A percentile compares a stretch with the other conserved stretches of the same genome.
Evolutionary conservation across 345 rosid species (phyloP).

Genomic region (Zanthoxylum bungeanum): DNA sequence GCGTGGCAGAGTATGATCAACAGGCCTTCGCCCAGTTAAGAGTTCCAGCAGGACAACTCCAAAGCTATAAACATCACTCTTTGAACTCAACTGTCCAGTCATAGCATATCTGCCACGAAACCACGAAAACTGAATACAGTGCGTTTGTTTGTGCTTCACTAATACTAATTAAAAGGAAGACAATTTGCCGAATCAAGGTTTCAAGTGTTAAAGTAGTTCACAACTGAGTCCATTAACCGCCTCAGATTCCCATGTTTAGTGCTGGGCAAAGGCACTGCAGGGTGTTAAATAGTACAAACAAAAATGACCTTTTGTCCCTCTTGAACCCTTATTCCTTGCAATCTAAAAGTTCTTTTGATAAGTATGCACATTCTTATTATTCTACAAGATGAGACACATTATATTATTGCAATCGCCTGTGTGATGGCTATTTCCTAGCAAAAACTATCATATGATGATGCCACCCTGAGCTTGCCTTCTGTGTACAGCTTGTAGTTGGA

Average conservation of each 20-base stretch:
- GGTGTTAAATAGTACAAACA: not conserved
- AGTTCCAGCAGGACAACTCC: conserved; percentile 83
- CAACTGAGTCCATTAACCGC: not conserved
- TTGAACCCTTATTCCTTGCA: not conserved
- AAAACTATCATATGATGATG: not conserved
- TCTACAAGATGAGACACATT: not conserved
- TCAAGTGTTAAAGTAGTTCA: not conserved
- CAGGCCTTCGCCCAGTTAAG: conserved; percentile 78
- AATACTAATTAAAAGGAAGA: not conserved
- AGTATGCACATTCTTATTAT: not conserved
- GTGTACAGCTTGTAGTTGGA: not conserved
- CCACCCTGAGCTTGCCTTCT: not conserved
- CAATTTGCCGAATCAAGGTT: not conserved
- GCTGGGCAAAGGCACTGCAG: not conserved
- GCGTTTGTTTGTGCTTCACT: not conserved
- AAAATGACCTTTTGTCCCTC: not conserved
- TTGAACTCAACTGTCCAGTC: conserved; percentile 74
- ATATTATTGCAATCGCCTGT: not conserved
- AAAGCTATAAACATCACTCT: conserved; percentile 83
- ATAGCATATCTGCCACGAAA: conserved; percentile 57
- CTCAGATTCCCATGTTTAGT: not conserved
- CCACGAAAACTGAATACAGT: not conserved
- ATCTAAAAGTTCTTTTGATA: not conserved
- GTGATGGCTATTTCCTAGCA: not conserved
- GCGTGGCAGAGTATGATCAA: conserved; percentile 82